Conservation (phyloP, 257 asterid species). For the Hygrophila difformis region DNA sequence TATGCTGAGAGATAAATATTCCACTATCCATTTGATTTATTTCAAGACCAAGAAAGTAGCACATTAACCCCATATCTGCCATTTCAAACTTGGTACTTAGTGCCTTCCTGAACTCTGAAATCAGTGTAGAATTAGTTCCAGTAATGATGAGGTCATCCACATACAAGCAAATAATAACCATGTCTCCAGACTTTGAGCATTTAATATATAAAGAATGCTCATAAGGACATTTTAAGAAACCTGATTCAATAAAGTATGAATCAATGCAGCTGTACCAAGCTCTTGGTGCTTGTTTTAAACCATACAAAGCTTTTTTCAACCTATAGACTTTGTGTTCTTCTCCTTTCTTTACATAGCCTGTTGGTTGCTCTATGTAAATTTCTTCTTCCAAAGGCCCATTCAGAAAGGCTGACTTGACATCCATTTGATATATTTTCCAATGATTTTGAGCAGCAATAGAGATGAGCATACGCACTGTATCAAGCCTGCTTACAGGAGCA, state of each 20-base stretch:
- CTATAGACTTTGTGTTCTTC: background rate
- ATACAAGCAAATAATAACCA: background rate
- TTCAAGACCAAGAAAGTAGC: background rate
- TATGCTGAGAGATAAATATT: background rate
- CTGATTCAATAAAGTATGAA: background rate
- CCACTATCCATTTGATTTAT: background rate
- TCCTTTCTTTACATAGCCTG: background rate
- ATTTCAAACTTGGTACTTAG: background rate
- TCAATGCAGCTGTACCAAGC: background rate
- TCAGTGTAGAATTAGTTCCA: background rate
- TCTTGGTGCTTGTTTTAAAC: background rate
- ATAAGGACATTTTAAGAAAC: background rate
- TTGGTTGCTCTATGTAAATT: background rate
- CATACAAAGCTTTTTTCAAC: background rate
- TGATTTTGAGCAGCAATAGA: background rate
- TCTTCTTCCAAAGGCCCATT: background rate
- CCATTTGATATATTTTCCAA: background rate
- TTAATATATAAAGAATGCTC: background rate
- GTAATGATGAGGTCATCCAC: conserved; percentile 1
- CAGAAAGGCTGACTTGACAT: background rate
- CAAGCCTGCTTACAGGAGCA: background rate
- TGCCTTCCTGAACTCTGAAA: background rate
- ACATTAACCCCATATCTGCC: background rate
- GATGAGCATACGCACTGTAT: background rate
- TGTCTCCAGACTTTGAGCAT: background rate